Evolutionary conservation across 352 stramenopile genomes (phyloP).

Genomic region (Globisporangium radiosum): DNA sequence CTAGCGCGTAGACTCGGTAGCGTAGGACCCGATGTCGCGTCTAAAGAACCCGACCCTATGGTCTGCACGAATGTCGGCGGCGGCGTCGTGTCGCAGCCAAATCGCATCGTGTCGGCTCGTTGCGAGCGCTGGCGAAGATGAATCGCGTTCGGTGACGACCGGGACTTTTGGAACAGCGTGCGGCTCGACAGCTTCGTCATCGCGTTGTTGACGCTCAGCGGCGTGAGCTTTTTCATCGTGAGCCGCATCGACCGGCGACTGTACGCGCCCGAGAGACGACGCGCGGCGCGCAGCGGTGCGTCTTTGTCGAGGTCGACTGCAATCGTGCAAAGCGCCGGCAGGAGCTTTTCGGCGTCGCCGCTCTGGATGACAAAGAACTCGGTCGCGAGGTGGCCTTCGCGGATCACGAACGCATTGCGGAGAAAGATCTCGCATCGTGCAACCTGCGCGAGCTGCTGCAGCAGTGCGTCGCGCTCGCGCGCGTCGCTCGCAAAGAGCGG

Average conservation of each 20-base stretch:
- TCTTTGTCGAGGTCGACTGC: constrained; percentile 1
- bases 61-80: neutral
- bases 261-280: neutral
- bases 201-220: neutral
- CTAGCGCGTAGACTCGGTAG: neutral
- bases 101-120: neutral
- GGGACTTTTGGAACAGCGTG: neutral
- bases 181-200: constrained; percentile 6
- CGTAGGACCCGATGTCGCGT: neutral
- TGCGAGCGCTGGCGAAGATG: neutral
- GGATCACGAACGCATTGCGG: constrained; percentile 42
- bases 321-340: constrained; percentile 22
- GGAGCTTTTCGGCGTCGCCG: constrained; percentile 48
- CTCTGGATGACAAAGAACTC: constrained; percentile 68
- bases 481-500: constrained; percentile 18
- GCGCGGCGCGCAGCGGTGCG: neutral
- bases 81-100: neutral
- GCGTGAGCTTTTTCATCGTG: constrained; percentile 1
- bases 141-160: neutral
- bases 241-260: neutral
- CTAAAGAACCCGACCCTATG: neutral
- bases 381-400: constrained; percentile 45
- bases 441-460: constrained; percentile 24
- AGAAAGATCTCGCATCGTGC: constrained; percentile 56
- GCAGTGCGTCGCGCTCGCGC: constrained; percentile 12